Evolutionary conservation across 495 filamentous ascomycete genomes (phyloP).

Genomic region (Xeromyces bisporus): DNA sequence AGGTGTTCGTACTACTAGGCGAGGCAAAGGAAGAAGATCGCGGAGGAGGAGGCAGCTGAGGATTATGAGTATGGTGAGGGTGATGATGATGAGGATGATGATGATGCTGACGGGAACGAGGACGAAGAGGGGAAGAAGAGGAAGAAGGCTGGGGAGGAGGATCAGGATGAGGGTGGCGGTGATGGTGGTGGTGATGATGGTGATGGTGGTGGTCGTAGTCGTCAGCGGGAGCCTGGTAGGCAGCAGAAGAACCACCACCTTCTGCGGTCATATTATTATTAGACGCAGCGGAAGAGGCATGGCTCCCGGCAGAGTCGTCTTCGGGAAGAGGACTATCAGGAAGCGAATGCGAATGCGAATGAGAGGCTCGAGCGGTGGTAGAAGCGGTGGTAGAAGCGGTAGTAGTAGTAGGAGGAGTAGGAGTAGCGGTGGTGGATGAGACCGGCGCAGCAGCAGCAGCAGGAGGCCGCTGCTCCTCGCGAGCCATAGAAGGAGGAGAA

Average conservation of each 20-base stretch:
- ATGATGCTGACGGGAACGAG: conserved; percentile 1
- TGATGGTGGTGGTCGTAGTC: conserved; percentile 4
- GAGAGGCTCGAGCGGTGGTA: conserved; percentile 6
- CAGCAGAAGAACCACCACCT: conserved; percentile 16
- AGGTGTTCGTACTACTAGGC: conserved; percentile 11
- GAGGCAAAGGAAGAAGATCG: conserved; percentile 16
- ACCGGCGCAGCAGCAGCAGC: too few relatives aligned
- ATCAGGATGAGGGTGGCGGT: too few relatives aligned
- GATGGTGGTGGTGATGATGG: not conserved
- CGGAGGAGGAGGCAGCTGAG: conserved; percentile 20
- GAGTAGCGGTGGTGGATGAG: too few relatives aligned
- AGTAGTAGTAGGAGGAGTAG: too few relatives aligned
- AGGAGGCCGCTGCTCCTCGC: too few relatives aligned
- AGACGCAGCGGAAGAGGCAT: conserved; percentile 30
- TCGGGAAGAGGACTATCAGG: too few relatives aligned
- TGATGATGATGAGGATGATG: conserved; percentile 11
- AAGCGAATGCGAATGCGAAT: conserved; percentile 8
- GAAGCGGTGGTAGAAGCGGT: too few relatives aligned
- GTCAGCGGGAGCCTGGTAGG: not conserved
- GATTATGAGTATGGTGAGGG: conserved; percentile 8
- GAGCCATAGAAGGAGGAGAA: too few relatives aligned
- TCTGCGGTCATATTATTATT: conserved; percentile 34
- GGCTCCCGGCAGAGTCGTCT: conserved; percentile 33
- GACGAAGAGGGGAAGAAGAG: conserved; percentile 1
- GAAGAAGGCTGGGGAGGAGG: conserved; percentile 22